Conservation (phyloP, 2,329 filamentous ascomycete genomes). For the Stachybotrys chartarum region DNA sequence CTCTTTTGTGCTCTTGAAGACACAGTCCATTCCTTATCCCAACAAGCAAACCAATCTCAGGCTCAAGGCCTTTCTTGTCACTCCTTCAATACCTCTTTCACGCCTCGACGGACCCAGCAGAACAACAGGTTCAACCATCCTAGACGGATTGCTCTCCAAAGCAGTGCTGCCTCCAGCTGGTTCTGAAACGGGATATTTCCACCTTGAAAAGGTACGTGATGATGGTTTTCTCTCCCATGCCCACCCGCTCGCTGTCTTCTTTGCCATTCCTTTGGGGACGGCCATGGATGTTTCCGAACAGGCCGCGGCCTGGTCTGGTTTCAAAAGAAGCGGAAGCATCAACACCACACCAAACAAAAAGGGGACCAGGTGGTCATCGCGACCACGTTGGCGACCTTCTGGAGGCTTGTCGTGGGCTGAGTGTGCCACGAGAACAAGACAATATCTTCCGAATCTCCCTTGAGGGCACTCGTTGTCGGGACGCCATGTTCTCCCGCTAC, state of each 20-base stretch:
- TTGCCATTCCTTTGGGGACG: background rate
- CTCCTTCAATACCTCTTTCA: background rate
- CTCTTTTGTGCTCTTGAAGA: constrained; percentile 20
- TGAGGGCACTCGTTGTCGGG: background rate
- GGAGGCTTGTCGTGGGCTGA: background rate
- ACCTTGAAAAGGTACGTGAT: constrained; percentile 7
- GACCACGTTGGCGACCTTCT: background rate
- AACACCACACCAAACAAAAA: background rate
- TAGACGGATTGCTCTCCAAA: constrained; percentile 2
- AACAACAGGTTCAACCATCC: background rate
- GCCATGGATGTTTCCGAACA: background rate
- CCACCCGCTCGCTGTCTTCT: background rate
- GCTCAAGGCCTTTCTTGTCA: background rate
- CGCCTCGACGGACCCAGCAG: background rate
- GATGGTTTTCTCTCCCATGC: too few species aligned
- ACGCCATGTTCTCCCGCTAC: background rate
- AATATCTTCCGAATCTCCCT: background rate
- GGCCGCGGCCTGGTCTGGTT: background rate
- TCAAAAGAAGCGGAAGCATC: background rate
- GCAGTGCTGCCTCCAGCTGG: constrained; percentile 11
- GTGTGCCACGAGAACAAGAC: background rate
- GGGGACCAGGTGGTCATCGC: too few species aligned
- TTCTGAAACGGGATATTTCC: constrained; percentile 13
- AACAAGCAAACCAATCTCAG: background rate
- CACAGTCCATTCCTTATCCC: constrained; percentile 22